phyloP scores from a whole-genome alignment of 1,139 yeast species.

The Geotrichum candidum region DNA sequence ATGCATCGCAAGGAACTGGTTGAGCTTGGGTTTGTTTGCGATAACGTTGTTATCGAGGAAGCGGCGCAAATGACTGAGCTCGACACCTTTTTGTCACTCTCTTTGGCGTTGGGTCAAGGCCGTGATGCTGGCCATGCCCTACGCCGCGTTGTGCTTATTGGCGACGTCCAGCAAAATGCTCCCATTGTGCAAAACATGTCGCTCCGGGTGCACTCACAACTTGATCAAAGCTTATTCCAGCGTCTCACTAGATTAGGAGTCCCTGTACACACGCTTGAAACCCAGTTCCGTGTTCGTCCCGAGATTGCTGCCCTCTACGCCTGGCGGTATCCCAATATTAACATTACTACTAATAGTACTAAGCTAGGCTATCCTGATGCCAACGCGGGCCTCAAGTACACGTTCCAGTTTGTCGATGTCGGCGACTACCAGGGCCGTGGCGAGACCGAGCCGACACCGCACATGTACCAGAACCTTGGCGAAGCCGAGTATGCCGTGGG shows the following conservation, averaged over 20 bases:
- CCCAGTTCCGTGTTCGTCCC: conserved; percentile 29
- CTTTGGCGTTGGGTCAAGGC: background rate
- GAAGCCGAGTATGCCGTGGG: conserved; percentile 53
- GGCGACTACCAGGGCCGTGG: conserved; percentile 30
- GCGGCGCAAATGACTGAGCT: conserved; percentile 35
- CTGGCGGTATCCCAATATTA: conserved; percentile 24
- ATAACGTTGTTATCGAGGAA: conserved; percentile 35
- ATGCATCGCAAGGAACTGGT: conserved; percentile 24
- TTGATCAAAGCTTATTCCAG: conserved; percentile 29
- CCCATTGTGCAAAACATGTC: conserved; percentile 25
- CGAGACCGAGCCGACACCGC: conserved; percentile 32
- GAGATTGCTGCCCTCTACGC: conserved; percentile 27
- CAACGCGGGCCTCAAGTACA: conserved; percentile 42
- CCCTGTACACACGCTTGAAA: conserved; percentile 23
- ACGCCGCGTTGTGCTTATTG: conserved; percentile 34
- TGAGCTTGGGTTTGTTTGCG: conserved; percentile 26
- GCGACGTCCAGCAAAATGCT: conserved; percentile 32
- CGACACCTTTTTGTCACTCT: conserved; percentile 29
- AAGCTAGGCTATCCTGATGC: background rate
- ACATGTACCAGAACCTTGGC: conserved; percentile 38
- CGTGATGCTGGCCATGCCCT: conserved; percentile 13
- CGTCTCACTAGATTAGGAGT: conserved; percentile 30
- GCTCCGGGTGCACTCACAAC: conserved; percentile 20
- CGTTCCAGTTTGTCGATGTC: conserved; percentile 40
- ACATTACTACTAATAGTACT: background rate